phyloP scores from a whole-genome alignment of 352 stramenopile genomes.

The Globisporangium lucens region DNA sequence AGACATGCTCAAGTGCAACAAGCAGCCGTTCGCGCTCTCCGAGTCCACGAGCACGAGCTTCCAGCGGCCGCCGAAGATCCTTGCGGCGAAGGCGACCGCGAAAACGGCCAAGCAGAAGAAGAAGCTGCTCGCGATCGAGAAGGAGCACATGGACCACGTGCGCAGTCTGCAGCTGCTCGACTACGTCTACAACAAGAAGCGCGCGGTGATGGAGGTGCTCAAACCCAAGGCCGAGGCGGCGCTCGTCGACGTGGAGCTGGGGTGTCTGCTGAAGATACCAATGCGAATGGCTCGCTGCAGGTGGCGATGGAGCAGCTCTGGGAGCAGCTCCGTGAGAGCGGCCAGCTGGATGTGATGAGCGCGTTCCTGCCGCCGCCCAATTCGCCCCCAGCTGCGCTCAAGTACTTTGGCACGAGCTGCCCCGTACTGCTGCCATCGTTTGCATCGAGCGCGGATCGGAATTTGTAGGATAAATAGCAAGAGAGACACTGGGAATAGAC shows the following conservation, averaged over 20 bases:
- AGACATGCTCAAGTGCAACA: slow-evolving; percentile 43
- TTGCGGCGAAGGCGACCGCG: slow-evolving; percentile 55
- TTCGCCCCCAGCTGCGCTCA: slow-evolving; percentile 55
- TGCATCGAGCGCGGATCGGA: slow-evolving; percentile 36
- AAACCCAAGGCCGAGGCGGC: slow-evolving; percentile 51
- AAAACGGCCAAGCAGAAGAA: slow-evolving; percentile 41
- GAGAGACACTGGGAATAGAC: not conserved
- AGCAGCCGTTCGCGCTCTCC: slow-evolving; percentile 52
- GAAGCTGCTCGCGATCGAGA: slow-evolving; percentile 43
- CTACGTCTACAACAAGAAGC: slow-evolving; percentile 65
- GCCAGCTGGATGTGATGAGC: slow-evolving; percentile 29
- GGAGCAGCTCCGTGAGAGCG: slow-evolving; percentile 38
- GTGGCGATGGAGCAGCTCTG: slow-evolving; percentile 47
- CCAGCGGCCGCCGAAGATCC: slow-evolving; percentile 56
- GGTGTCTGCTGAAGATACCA: slow-evolving; percentile 4
- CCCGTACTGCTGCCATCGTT: slow-evolving; percentile 48
- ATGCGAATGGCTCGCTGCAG: slow-evolving; percentile 27
- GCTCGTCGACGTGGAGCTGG: slow-evolving; percentile 45
- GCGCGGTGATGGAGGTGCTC: slow-evolving; percentile 39
- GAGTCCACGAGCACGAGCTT: slow-evolving; percentile 71
- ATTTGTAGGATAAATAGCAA: slow-evolving; percentile 12
- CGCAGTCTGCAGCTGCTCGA: slow-evolving; percentile 68
- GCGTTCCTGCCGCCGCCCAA: slow-evolving; percentile 56
- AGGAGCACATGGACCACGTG: slow-evolving; percentile 63
- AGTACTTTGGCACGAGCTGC: slow-evolving; percentile 53